These are phyloP conservation scores for Clathrus columnatus DNA, from an alignment of 768 basidiomycete genomes.

Conservation along the genomic window DNA sequence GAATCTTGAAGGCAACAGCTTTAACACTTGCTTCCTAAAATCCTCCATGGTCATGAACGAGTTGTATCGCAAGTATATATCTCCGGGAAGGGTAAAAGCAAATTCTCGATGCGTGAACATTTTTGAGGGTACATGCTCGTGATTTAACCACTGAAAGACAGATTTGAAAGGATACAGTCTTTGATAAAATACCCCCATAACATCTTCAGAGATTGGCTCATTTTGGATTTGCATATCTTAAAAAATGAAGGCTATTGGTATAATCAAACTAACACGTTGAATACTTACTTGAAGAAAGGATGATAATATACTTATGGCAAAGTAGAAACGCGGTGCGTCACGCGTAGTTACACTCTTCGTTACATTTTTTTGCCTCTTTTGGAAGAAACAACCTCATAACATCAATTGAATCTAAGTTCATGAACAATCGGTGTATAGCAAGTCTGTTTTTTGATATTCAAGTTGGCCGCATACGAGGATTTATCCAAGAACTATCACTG, in stretches of 20 bases:
- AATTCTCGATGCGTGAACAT: slow-evolving; percentile 94
- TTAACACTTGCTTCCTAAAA: slow-evolving; percentile 80
- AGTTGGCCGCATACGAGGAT: too few species aligned
- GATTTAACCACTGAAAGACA: slow-evolving; percentile 91
- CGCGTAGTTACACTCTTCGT: too few species aligned
- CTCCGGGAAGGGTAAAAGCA: slow-evolving; percentile 84
- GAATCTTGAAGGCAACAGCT: slow-evolving; percentile 85
- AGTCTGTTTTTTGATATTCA: too few species aligned
- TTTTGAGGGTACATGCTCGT: slow-evolving; percentile 68
- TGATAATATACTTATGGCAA: too few species aligned
- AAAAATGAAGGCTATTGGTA: too few species aligned
- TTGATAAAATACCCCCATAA: slow-evolving; percentile 76
- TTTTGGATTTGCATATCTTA: slow-evolving; percentile 14
- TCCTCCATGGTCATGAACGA: slow-evolving; percentile 82
- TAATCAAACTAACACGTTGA: slow-evolving; percentile 5
- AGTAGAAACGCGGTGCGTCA: too few species aligned
- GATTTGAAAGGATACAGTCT: slow-evolving; percentile 93
- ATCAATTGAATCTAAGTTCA: too few species aligned
- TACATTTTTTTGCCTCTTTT: too few species aligned
- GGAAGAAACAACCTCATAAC: too few species aligned
- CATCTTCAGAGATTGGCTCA: slow-evolving; percentile 40
- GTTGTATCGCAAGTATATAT: slow-evolving; percentile 92
- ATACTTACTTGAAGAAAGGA: too few species aligned
- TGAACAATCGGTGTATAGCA: too few species aligned
- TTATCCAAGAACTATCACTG: too few species aligned